Conservation (phyloP, 352 stramenopile species). For the Blastocystis sp. region DNA sequence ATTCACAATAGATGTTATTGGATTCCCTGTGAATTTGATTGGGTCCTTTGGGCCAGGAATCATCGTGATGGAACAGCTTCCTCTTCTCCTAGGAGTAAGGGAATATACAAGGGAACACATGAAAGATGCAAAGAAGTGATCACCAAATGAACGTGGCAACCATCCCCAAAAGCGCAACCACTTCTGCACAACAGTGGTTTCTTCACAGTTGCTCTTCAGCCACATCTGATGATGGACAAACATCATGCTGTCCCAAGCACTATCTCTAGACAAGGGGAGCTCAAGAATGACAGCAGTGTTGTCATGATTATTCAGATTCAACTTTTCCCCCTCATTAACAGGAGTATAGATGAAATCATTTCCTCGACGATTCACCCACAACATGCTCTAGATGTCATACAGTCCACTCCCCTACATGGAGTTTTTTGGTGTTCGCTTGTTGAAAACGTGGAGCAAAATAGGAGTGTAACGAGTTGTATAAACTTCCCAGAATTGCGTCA, state of each 20-base stretch:
- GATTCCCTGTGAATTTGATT: neutral
- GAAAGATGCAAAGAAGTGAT: conserved; percentile 7
- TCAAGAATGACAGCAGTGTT: neutral
- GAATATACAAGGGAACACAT: neutral
- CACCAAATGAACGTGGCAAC: neutral
- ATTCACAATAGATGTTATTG: conserved; percentile 27
- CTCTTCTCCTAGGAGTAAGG: neutral
- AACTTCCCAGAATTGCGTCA: neutral
- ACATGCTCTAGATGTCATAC: neutral
- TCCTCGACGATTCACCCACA: neutral
- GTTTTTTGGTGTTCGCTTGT: neutral
- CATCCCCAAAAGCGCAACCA: conserved; percentile 39
- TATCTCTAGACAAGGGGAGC: neutral
- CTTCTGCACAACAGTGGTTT: neutral
- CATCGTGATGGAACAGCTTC: conserved; percentile 27
- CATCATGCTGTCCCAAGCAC: conserved; percentile 10
- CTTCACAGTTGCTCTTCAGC: neutral
- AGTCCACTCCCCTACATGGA: neutral
- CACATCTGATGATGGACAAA: conserved; percentile 36
- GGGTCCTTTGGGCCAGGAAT: neutral
- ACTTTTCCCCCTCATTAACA: neutral
- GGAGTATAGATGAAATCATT: conserved; percentile 6
- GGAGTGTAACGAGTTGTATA: neutral
- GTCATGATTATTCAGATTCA: neutral
- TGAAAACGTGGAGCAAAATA: neutral